Evolutionary conservation across 306 rosid genomes (phyloP).

Genomic region (Quercus mongolica): DNA sequence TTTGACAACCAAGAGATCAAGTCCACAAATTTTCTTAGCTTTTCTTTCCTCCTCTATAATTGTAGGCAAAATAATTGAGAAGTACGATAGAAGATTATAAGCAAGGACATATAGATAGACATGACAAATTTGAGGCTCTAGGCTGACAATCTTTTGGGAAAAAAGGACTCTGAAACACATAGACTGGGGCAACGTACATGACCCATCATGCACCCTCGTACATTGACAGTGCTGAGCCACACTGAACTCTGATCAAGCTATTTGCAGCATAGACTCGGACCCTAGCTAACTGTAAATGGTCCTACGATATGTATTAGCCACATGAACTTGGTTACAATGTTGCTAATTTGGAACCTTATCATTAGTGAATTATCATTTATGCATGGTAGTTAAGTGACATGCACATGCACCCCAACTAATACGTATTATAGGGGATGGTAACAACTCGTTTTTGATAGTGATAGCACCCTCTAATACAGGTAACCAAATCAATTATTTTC

Average conservation of each 20-base stretch:
- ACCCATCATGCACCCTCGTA: slow-evolving; percentile 50
- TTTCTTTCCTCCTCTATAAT: not conserved
- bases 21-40: not conserved
- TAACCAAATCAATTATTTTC: not conserved
- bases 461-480: not conserved
- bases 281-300: slow-evolving; percentile 18
- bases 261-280: slow-evolving; percentile 28
- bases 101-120: not conserved
- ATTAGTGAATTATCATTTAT: slow-evolving; percentile 35
- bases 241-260: slow-evolving; percentile 21
- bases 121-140: slow-evolving; percentile 17
- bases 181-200: slow-evolving; percentile 13
- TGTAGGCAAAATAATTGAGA: not conserved
- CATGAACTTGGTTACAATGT: slow-evolving; percentile 14
- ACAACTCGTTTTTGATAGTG: slow-evolving; percentile 6
- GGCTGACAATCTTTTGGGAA: slow-evolving; percentile 18
- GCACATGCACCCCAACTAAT: slow-evolving; percentile 23
- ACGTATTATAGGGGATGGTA: not conserved
- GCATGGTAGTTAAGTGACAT: slow-evolving; percentile 77
- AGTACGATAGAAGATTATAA: not conserved
- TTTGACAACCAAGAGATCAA: not conserved
- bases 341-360: not conserved
- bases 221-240: slow-evolving; percentile 25
- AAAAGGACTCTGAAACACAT: not conserved
- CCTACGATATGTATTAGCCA: slow-evolving; percentile 30